Evolutionary conservation across 331 rosid species (phyloP), one percentile per base, ranked within the genome.

Genomic region (Quercus tomentella): DNA sequence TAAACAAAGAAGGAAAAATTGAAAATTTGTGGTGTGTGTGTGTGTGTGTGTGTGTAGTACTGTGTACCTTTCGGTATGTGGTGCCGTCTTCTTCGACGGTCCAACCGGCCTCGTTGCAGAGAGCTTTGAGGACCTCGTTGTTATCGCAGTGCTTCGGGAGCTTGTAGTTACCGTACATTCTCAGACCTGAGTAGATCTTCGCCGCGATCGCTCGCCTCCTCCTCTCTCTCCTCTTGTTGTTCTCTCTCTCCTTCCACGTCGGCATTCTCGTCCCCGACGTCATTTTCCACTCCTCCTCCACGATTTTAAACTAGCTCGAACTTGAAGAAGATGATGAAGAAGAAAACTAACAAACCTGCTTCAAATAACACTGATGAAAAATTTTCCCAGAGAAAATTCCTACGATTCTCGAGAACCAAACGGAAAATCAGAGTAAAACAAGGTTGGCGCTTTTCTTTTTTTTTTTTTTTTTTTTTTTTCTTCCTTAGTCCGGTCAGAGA

Each of bases 81-180:
- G 99, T 95, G 26, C 99, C 99, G 82, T 95, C 99, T 14, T 90
- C 94, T 73, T 95, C 97, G 74, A 95, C 99, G 20, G 96, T 93
- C 99, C 99, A 95, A 7, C 99, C 99, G 26, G 99, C 99, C 77
- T 95, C 91, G 60, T 86, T 86, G 76, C 99, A 95, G 58, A 95
- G 97, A 76, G 99, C 99, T 61, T 95, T 95, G 70, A 95, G 99
- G 71, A 95, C 99, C 74, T 92, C 98, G 74, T 94, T 94, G 84
- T 94, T 94, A 83, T 94, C 98, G 73, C 98, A 94, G 89, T 95
- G 99, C 86, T 95, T 95, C 1, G 99, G 99, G 14, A 95, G 97
- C 87, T 92, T 91, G 85, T 85, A 95, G 86, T 93, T 95, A 0
- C 99, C 99, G 66, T 91, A 93, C 92, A 89, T 88, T 66, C 99